These are phyloP conservation scores for Nyssa sinensis DNA, from an alignment of 148 eudicot species.

Conservation along the genomic window DNA sequence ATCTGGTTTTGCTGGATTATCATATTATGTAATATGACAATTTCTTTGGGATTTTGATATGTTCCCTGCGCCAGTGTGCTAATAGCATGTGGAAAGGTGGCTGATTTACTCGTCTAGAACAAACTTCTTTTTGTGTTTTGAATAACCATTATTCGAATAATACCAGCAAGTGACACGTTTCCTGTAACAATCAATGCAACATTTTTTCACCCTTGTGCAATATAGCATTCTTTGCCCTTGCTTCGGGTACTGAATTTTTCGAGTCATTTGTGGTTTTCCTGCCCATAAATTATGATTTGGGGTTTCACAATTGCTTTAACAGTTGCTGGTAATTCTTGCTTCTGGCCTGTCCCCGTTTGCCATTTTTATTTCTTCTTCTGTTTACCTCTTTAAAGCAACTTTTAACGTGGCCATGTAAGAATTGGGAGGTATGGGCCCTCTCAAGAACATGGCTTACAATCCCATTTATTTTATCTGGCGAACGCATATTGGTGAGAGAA, in stretches of 20 bases:
- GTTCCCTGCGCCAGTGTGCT: not conserved
- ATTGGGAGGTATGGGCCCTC: no score
- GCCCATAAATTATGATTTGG: not conserved
- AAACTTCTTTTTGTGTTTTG: not conserved
- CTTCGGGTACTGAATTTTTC: no score
- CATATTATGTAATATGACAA: not conserved
- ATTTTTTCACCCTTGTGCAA: not conserved
- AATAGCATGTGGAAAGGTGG: not conserved
- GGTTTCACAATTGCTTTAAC: no score
- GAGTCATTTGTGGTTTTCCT: not conserved
- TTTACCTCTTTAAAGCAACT: no score
- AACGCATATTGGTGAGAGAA: no score
- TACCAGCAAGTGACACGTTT: not conserved
- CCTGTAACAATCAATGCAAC: not conserved
- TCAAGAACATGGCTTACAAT: no score
- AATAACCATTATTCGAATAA: not conserved
- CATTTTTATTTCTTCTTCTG: no score
- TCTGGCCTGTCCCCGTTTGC: not conserved
- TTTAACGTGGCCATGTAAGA: no score
- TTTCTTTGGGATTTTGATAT: not conserved
- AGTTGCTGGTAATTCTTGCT: no score
- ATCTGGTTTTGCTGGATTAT: not conserved
- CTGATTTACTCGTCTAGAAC: not conserved
- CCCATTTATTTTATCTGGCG: no score
- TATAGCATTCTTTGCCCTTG: no score